Conservation (phyloP, 2,329 filamentous ascomycete species). For the Corynespora cassiicola region DNA sequence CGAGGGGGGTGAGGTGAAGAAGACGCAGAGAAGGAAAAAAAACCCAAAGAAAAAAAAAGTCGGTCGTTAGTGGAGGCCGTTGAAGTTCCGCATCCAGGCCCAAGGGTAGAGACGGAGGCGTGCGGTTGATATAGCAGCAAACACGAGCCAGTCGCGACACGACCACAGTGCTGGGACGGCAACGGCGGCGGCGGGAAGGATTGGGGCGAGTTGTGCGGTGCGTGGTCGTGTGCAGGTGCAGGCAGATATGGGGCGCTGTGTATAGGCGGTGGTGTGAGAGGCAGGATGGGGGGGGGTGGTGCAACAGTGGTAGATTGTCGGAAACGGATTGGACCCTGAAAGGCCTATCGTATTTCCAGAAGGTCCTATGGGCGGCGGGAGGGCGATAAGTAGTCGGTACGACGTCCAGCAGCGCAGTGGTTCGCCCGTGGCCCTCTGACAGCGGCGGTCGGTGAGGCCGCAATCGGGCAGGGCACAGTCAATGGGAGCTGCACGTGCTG, state of each 20-base stretch:
- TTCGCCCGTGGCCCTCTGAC: too few relatives aligned
- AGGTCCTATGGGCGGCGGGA: background rate
- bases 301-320: too few relatives aligned
- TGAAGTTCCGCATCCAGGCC: constrained; percentile 22
- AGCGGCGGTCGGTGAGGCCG: constrained; percentile 6
- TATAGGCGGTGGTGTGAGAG: constrained; percentile 30
- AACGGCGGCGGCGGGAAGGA: constrained; percentile 16
- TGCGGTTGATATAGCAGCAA: constrained; percentile 30
- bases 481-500: constrained; percentile 6
- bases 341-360: too few relatives aligned
- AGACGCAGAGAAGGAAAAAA: constrained; percentile 9
- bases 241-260: constrained; percentile 33
- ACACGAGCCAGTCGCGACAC: constrained; percentile 22
- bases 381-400: background rate
- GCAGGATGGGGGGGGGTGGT: constrained; percentile 18
- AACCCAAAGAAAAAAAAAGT: constrained; percentile 6
- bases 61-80: constrained; percentile 5
- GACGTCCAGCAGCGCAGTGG: too few relatives aligned
- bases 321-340: too few relatives aligned
- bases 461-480: constrained; percentile 4
- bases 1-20: constrained; percentile 1
- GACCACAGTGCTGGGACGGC: constrained; percentile 17
- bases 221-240: constrained; percentile 10
- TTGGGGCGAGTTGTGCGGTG: constrained; percentile 13
- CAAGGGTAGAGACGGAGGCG: constrained; percentile 15